Conservation (phyloP, 1,139 yeast genomes). For the Pichia inconspicua region DNA sequence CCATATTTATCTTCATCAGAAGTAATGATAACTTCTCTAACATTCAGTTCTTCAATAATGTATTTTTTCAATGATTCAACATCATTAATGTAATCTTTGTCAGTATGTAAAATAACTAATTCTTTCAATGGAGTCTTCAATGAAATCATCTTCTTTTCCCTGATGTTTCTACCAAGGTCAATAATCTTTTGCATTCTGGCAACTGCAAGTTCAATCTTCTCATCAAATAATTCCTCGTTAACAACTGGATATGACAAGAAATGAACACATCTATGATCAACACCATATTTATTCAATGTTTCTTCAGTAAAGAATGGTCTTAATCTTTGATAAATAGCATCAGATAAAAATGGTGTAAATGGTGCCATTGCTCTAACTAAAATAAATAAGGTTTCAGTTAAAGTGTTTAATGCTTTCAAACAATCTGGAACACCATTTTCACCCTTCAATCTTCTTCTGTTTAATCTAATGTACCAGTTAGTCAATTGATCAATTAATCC, state of each 20-base stretch:
- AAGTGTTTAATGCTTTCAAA: constrained; percentile 75
- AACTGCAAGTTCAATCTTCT: constrained; percentile 73
- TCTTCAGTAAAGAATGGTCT: constrained; percentile 51
- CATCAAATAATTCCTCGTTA: constrained; percentile 76
- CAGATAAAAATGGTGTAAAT: constrained; percentile 93
- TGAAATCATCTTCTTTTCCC: constrained; percentile 91
- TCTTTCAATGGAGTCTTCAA: constrained; percentile 91
- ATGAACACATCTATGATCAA: constrained; percentile 80
- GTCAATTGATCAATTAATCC: constrained; percentile 89
- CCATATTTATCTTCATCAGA: constrained; percentile 87
- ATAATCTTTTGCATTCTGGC: constrained; percentile 95
- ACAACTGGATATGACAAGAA: constrained; percentile 84
- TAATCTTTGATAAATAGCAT: constrained; percentile 76
- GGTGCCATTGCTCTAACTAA: constrained; percentile 97
- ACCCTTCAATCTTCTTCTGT: constrained; percentile 97
- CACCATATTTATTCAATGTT: constrained; percentile 39
- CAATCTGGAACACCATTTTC: constrained; percentile 81
- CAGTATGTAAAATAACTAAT: constrained; percentile 78
- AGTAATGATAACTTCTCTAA: constrained; percentile 80
- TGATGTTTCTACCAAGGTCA: constrained; percentile 90
- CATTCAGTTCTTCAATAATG: constrained; percentile 84
- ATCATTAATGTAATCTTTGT: constrained; percentile 65
- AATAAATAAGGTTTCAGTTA: constrained; percentile 82
- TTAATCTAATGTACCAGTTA: constrained; percentile 97
- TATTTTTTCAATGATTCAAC: constrained; percentile 70